These are phyloP conservation scores for Backusella australiensis DNA, from an alignment of 192 early-diverging fungal genomes.

Conservation along the genomic window DNA sequence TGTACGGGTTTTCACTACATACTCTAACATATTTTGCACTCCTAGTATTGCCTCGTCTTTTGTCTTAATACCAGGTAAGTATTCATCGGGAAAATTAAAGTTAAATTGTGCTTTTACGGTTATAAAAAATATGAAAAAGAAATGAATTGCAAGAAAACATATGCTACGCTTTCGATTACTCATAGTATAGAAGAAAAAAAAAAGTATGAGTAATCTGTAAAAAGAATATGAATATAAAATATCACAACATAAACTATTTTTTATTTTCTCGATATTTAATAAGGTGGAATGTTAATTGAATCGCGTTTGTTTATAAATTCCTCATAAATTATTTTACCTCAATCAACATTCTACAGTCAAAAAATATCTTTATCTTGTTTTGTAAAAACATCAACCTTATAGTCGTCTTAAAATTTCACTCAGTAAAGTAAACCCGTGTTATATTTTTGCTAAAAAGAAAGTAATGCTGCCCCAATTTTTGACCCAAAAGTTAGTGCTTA, in stretches of 20 bases:
- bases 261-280: not conserved
- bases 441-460: too few relatives aligned
- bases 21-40: not conserved
- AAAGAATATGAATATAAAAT: not conserved
- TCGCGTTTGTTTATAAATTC: not conserved
- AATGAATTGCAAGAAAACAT: not conserved
- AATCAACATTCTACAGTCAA: not conserved
- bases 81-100: not conserved
- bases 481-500: too few relatives aligned
- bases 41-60: not conserved
- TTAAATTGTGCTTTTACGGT: not conserved
- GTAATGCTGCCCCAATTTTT: too few relatives aligned
- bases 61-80: not conserved
- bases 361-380: not conserved
- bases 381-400: not conserved
- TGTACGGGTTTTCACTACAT: not conserved
- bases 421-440: too few relatives aligned
- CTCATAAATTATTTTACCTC: not conserved
- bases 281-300: not conserved
- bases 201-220: not conserved
- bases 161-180: not conserved
- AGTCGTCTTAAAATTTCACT: not conserved
- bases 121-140: not conserved
- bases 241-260: not conserved
- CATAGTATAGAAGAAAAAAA: not conserved